Base-by-base conservation (phyloP, 2,329 filamentous ascomycete species). In the Bipolaris sorokiniana region DNA sequence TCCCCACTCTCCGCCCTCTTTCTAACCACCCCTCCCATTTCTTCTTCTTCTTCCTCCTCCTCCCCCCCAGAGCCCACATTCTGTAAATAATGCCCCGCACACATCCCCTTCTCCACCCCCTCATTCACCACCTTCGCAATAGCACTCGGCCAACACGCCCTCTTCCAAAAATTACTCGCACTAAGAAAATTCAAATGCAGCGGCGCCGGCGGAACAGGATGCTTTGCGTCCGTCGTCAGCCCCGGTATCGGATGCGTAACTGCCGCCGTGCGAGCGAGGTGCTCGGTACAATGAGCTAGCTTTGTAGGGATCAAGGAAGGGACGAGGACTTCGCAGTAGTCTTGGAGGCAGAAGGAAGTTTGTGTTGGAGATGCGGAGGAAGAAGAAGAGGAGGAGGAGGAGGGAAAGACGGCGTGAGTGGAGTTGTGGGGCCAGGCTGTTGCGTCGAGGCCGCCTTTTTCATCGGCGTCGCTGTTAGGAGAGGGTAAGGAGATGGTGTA, bases 81-180 rank as follows among this genome's bases (percentile, higher is more conserved):
- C 11, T 56, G 69, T 59, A 77, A 60, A 59, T 77, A 78, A 68
- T 87, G 84, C 54, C 78, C 81, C 60, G 77, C 76, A 64, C 84
- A 86, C 50, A 88, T 69, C 73, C 85, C 86, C 59, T 83, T 81
- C 40, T 84, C 80, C n/a, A 83, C 84, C 1, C 88, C 87, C 16
- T 93, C 90, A 79, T 98, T 98, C 47, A 97, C 83, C 79, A 90
- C 91, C 18, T 87, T 88, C 1, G 95, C 94, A 74, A 99, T 91
- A 70, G 86, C 89, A 76, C 97, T 93, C 0, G 95, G 95, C 95
- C 95, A 99, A 77, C 92, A 97, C 53, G 86, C 87, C 1, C 89
- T 82, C 64, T 91, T 93, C 88, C 94, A 98, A 80, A 98, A 98
- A 79, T 97, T 97, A 76, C 90, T 94, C 0, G 89, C 95, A 65